Evolutionary conservation across 2,329 filamentous ascomycete genomes (phyloP).

Genomic region (Ceratocystis variospora): DNA sequence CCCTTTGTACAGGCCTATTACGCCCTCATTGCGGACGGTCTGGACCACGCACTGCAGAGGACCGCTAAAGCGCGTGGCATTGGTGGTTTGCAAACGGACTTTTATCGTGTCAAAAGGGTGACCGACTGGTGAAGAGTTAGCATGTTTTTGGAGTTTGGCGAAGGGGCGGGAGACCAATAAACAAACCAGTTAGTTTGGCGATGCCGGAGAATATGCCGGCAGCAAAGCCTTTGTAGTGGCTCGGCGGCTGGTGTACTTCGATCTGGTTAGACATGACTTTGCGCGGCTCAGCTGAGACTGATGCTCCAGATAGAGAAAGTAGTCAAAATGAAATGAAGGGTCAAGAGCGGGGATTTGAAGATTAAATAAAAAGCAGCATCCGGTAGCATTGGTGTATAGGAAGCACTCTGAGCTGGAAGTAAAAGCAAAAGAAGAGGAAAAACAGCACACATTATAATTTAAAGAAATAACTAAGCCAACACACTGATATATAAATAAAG

Average conservation of each 20-base stretch:
- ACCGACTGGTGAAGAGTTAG: conserved; percentile 34
- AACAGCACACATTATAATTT: not conserved
- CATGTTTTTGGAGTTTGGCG: not conserved
- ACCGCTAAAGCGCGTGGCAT: conserved; percentile 63
- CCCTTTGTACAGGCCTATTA: conserved; percentile 83
- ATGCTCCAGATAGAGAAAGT: not conserved
- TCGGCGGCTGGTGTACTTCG: conserved; percentile 23
- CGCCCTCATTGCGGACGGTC: conserved; percentile 74
- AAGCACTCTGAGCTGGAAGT: not conserved
- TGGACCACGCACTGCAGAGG: conserved; percentile 74
- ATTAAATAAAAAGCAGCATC: not conserved
- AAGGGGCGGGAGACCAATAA: conserved; percentile 20
- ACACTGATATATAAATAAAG: not conserved
- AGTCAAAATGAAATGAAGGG: not conserved
- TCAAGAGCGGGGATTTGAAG: not conserved
- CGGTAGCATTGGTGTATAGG: not conserved
- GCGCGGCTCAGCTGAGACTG: not conserved
- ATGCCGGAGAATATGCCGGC: conserved; percentile 93
- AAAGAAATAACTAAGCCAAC: not conserved
- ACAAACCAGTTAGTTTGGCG: conserved; percentile 67
- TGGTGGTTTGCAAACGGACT: conserved; percentile 82
- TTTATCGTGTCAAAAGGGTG: conserved; percentile 92
- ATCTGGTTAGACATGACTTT: conserved; percentile 3
- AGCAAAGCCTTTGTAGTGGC: conserved; percentile 88
- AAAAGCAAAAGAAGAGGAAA: not conserved